phyloP scores from a whole-genome alignment of 768 basidiomycete genomes.

The Megacollybia marginata region DNA sequence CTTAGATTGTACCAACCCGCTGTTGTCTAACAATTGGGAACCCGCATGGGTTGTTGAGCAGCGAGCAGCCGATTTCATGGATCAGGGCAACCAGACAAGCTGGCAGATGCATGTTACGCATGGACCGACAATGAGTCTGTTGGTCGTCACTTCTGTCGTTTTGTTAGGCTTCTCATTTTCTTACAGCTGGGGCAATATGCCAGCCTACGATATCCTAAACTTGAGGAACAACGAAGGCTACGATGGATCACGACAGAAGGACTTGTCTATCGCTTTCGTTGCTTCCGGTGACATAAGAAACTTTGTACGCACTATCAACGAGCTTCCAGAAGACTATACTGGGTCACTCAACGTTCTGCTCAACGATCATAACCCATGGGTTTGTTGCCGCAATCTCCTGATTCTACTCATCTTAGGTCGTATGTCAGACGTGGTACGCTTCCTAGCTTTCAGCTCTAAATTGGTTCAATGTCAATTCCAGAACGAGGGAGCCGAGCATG shows the following conservation, averaged over 20 bases:
- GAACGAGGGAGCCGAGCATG: conserved; percentile 30
- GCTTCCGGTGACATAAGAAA: conserved; percentile 45
- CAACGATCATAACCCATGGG: conserved; percentile 27
- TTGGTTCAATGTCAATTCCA: background rate
- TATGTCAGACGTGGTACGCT: conserved; percentile 15
- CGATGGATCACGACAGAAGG: conserved; percentile 6
- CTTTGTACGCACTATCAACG: conserved; percentile 33
- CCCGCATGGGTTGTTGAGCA: conserved; percentile 14
- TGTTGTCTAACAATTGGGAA: conserved; percentile 15
- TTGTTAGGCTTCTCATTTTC: conserved; percentile 3
- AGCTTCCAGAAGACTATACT: conserved; percentile 30
- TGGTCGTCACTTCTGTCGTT: conserved; percentile 9
- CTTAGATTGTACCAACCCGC: conserved; percentile 18
- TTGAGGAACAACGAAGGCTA: conserved; percentile 18
- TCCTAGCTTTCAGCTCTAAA: background rate
- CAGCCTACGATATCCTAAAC: conserved; percentile 21
- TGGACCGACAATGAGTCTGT: conserved; percentile 1
- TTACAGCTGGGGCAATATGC: conserved; percentile 24
- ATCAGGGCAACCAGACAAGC: background rate
- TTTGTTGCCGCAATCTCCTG: conserved; percentile 32
- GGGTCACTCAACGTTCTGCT: conserved; percentile 32
- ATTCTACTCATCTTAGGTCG: conserved; percentile 34
- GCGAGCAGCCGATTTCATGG: conserved; percentile 14
- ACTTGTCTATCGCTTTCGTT: conserved; percentile 19
- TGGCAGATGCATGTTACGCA: background rate